Conservation (phyloP, 108 stramenopile species). For the Epithemia pelagica region DNA sequence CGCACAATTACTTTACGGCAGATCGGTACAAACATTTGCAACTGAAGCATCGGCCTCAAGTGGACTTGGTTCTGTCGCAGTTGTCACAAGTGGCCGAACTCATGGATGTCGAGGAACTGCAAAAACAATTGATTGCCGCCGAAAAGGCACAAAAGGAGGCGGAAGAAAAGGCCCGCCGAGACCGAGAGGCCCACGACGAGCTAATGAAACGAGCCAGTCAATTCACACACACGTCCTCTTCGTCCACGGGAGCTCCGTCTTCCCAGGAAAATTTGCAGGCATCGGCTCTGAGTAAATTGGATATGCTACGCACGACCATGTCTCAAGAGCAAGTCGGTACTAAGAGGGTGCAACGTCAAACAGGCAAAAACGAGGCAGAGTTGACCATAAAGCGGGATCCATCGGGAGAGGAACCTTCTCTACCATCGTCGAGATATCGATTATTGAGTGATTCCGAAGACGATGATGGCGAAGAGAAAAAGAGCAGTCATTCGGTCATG, state of each 20-base stretch:
- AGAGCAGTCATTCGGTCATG: not conserved
- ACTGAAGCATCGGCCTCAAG: slow-evolving; percentile 41
- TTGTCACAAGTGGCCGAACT: slow-evolving; percentile 58
- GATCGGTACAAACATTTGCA: slow-evolving; percentile 23
- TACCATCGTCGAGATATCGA: not conserved
- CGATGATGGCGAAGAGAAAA: not conserved
- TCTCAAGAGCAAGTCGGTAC: too few species aligned
- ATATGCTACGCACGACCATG: slow-evolving; percentile 10
- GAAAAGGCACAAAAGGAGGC: slow-evolving; percentile 19
- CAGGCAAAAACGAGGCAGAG: not conserved
- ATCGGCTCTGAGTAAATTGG: slow-evolving; percentile 33
- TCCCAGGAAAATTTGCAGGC: slow-evolving; percentile 20
- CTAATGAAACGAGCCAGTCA: slow-evolving; percentile 9
- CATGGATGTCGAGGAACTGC: slow-evolving; percentile 74
- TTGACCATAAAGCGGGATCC: not conserved
- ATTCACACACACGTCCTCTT: not conserved
- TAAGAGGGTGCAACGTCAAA: too few species aligned
- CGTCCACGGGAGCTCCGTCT: not conserved
- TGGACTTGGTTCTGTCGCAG: slow-evolving; percentile 47
- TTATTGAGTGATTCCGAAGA: slow-evolving; percentile 1
- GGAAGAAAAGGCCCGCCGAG: slow-evolving; percentile 8
- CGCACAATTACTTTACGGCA: slow-evolving; percentile 65
- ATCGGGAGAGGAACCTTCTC: not conserved
- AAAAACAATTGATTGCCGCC: too few species aligned
- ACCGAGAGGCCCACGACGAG: not conserved